These are phyloP conservation scores for Syzygium aromaticum DNA, from an alignment of 345 rosid species.

Conservation along the genomic window DNA sequence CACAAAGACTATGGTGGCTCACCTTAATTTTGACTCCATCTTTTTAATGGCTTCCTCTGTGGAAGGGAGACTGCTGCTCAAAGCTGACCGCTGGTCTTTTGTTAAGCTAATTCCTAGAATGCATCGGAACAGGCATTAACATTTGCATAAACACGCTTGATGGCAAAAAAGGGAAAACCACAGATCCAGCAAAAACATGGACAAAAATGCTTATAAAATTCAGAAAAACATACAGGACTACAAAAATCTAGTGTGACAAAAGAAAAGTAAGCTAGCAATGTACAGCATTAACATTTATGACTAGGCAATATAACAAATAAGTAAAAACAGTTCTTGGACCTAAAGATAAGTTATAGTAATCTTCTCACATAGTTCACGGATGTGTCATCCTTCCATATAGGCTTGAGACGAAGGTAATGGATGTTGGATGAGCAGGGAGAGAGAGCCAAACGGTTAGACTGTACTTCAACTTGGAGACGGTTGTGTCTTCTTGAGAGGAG, in stretches of 20 bases:
- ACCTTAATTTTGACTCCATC: constrained; percentile 50
- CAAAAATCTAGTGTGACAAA: background rate
- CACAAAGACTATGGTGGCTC: constrained; percentile 6
- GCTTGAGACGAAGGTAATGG: background rate
- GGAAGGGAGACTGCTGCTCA: constrained; percentile 41
- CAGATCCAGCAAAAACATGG: background rate
- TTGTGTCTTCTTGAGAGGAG: too few relatives aligned
- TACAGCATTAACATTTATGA: background rate
- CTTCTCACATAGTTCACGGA: background rate
- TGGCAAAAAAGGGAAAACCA: background rate
- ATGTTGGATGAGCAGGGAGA: background rate
- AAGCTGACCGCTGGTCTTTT: constrained; percentile 42
- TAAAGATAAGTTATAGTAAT: background rate
- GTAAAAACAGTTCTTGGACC: background rate
- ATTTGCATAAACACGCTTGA: background rate
- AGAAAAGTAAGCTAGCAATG: background rate
- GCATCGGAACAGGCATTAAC: constrained; percentile 1
- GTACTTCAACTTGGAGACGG: too few relatives aligned
- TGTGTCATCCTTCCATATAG: background rate
- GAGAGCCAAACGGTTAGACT: background rate
- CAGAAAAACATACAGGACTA: background rate
- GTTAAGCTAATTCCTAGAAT: constrained; percentile 48
- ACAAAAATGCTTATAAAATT: background rate
- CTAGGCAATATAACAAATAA: background rate
- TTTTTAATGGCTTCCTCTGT: constrained; percentile 49